A percentile compares a stretch with the other conserved stretches of the same genome.
Evolutionary conservation across 768 basidiomycete species (phyloP).

Genomic region (Erythrobasidium yunnanense): DNA sequence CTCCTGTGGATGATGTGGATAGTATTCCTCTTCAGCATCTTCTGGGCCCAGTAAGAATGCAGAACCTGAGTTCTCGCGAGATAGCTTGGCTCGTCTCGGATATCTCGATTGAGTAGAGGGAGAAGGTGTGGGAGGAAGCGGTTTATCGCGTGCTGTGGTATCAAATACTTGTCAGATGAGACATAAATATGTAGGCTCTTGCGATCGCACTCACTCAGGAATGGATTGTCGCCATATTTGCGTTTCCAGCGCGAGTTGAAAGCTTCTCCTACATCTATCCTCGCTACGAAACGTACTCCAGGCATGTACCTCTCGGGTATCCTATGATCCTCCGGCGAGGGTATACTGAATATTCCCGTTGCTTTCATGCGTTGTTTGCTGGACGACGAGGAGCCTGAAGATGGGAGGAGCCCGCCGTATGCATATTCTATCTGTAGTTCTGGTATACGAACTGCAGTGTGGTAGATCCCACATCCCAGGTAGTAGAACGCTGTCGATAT

Average conservation of each 20-base stretch:
- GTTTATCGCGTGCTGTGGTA: constrained; percentile 1
- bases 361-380: no score
- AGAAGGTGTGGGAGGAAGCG: constrained; percentile 1
- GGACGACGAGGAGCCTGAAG: no score
- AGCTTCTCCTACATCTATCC: constrained; percentile 2
- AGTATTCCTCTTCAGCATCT: not conserved
- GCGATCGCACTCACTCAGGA: not conserved
- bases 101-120: not conserved
- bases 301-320: constrained; percentile 13
- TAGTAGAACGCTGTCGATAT: constrained; percentile 13
- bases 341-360: constrained; percentile 15
- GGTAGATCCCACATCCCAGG: constrained; percentile 15
- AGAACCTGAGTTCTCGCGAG: not conserved
- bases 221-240: not conserved
- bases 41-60: no score
- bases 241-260: not conserved
- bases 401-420: constrained; percentile 9
- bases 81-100: not conserved
- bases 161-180: not conserved
- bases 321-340: constrained; percentile 13
- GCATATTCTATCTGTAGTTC: constrained; percentile 20
- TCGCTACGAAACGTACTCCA: constrained; percentile 9
- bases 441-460: constrained; percentile 12
- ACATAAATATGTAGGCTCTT: not conserved
- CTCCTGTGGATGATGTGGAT: no score